Evolutionary conservation across 176 grass and related monocot species (phyloP).

Genomic region (Carex parvula): DNA sequence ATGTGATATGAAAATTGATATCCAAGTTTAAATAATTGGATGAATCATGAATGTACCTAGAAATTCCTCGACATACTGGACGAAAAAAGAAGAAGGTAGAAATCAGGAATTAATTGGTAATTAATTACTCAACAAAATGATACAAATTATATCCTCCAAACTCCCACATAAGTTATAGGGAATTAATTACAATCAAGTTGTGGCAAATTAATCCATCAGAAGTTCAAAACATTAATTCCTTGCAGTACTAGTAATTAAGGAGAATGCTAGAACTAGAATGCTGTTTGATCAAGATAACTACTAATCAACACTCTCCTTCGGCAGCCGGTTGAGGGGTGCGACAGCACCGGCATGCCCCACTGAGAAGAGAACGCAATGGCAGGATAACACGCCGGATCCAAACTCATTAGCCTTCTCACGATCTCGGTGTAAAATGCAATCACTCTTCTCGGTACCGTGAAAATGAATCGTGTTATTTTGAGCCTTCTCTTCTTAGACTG

Average conservation of each 20-base stretch:
- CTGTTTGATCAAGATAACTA: conserved; percentile 47
- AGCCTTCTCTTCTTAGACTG: conserved; percentile 14
- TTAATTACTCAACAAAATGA: background rate
- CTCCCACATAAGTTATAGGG: background rate
- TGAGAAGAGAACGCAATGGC: conserved; percentile 66
- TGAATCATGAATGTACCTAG: background rate
- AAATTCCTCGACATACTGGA: background rate
- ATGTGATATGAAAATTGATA: no score
- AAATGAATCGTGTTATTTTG: conserved; percentile 35
- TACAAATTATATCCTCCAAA: background rate
- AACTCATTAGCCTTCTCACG: conserved; percentile 35
- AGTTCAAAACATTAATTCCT: background rate
- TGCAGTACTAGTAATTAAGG: background rate
- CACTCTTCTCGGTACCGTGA: conserved; percentile 37
- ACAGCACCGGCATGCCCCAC: conserved; percentile 68
- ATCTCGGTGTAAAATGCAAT: conserved; percentile 57
- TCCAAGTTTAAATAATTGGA: background rate
- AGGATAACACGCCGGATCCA: conserved; percentile 38
- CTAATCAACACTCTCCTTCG: conserved; percentile 34
- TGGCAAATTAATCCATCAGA: background rate
- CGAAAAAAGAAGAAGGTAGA: background rate
- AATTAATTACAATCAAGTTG: conserved; percentile 9
- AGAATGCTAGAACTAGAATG: conserved; percentile 24
- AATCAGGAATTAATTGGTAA: background rate
- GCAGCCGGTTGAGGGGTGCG: conserved; percentile 32